These are phyloP conservation scores for Barnettozyma salicaria DNA, from an alignment of 805 yeast species.

Conservation along the genomic window DNA sequence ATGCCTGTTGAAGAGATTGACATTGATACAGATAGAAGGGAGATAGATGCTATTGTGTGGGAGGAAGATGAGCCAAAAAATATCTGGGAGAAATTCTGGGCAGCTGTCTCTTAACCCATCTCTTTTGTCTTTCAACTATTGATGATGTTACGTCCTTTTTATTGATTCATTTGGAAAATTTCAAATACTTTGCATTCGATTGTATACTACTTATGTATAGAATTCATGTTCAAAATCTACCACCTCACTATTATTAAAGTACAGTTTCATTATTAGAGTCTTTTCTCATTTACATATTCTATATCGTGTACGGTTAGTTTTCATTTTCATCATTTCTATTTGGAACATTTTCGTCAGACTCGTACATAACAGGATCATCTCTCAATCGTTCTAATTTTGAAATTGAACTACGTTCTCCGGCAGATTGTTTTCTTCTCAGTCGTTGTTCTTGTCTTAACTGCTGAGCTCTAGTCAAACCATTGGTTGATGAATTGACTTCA, in stretches of 20 bases:
- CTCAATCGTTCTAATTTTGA: neutral
- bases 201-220: no score
- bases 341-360: no score
- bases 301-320: no score
- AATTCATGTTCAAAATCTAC: no score
- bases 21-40: constrained; percentile 26
- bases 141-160: no score
- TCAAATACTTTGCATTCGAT: no score
- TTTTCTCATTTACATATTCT: no score
- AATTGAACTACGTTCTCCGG: constrained; percentile 3
- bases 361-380: no score
- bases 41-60: constrained; percentile 40
- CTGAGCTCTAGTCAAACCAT: constrained; percentile 35
- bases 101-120: constrained; percentile 27
- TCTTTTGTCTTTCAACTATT: neutral
- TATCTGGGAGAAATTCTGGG: constrained; percentile 56
- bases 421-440: constrained; percentile 22
- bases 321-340: no score
- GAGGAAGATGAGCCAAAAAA: constrained; percentile 47
- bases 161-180: no score
- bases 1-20: constrained; percentile 21
- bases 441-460: constrained; percentile 38
- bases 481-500: constrained; percentile 25
- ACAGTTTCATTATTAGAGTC: no score
- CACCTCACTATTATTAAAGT: no score